Conservation (phyloP, 2,329 filamentous ascomycete genomes). For the Aspergillus glaucus region DNA sequence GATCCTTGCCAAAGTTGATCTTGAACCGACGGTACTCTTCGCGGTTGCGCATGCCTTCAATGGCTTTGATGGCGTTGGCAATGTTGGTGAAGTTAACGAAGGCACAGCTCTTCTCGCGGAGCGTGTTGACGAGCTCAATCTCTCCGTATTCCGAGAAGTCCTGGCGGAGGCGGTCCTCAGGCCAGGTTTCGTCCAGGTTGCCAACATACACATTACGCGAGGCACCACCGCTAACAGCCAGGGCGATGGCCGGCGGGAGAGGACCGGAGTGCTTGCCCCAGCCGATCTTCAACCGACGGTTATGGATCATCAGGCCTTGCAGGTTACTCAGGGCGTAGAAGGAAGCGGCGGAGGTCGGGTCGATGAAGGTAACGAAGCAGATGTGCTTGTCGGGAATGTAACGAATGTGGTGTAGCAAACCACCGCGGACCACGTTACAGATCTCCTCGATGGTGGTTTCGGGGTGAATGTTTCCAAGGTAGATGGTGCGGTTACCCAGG, state of each 20-base stretch:
- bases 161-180: slow-evolving; percentile 87
- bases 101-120: slow-evolving; percentile 97
- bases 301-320: slow-evolving; percentile 98
- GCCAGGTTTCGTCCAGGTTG: slow-evolving; percentile 96
- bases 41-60: slow-evolving; percentile 87
- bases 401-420: slow-evolving; percentile 92
- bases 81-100: slow-evolving; percentile 99
- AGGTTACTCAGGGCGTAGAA: slow-evolving; percentile 98
- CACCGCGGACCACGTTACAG: slow-evolving; percentile 95
- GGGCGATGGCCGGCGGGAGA: slow-evolving; percentile 86
- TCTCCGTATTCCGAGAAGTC: slow-evolving; percentile 97
- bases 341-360: slow-evolving; percentile 92
- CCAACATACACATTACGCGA: slow-evolving; percentile 99
- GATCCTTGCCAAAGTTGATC: slow-evolving; percentile 98
- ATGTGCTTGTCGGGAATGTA: slow-evolving; percentile 99
- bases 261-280: slow-evolving; percentile 99
- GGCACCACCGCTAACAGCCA: slow-evolving; percentile 92
- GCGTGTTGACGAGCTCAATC: slow-evolving; percentile 92
- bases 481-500: slow-evolving; percentile 93
- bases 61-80: slow-evolving; percentile 98
- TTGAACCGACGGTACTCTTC: slow-evolving; percentile 99
- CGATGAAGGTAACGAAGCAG: slow-evolving; percentile 99
- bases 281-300: slow-evolving; percentile 93
- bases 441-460: slow-evolving; percentile 99
- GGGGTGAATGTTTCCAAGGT: slow-evolving; percentile 96